Conservation (phyloP, 106 monocot genomes). For the Dioscorea dumetorum region DNA sequence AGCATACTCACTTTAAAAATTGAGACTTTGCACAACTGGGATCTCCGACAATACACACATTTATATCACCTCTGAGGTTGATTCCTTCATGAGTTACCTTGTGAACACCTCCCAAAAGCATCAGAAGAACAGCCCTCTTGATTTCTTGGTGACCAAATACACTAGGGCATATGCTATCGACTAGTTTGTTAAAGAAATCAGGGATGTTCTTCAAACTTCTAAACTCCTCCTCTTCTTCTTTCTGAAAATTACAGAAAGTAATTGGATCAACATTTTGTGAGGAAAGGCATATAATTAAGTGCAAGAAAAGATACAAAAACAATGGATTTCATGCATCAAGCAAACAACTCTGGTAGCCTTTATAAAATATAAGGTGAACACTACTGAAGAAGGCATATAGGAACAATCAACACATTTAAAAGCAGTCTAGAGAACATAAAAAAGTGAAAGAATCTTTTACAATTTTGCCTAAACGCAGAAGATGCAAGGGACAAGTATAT, state of each 20-base stretch:
- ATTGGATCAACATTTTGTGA: too few relatives aligned
- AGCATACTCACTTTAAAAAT: constrained; percentile 77
- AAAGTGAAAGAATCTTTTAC: too few relatives aligned
- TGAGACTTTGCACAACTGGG: constrained; percentile 99
- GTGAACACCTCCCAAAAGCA: constrained; percentile 95
- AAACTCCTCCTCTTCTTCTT: constrained; percentile 87
- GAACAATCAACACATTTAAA: too few relatives aligned
- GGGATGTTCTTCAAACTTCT: constrained; percentile 73
- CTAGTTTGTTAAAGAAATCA: constrained; percentile 93
- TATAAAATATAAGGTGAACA: too few relatives aligned
- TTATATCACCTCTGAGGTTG: constrained; percentile 95
- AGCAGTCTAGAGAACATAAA: too few relatives aligned
- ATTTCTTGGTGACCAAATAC: constrained; percentile 99
- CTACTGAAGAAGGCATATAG: too few relatives aligned
- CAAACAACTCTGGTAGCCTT: too few relatives aligned
- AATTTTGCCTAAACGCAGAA: too few relatives aligned
- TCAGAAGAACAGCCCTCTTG: constrained; percentile 85
- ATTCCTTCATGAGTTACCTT: constrained; percentile 97
- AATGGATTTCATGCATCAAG: too few relatives aligned
- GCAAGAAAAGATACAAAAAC: too few relatives aligned
- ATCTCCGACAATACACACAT: constrained; percentile 99
- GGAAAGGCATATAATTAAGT: too few relatives aligned
- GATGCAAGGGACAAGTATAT: too few relatives aligned
- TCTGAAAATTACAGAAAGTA: constrained; percentile 23
- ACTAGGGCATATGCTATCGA: constrained; percentile 94